Conservation (phyloP, 1,284 basidiomycete species). For the Chiua sp. region DNA sequence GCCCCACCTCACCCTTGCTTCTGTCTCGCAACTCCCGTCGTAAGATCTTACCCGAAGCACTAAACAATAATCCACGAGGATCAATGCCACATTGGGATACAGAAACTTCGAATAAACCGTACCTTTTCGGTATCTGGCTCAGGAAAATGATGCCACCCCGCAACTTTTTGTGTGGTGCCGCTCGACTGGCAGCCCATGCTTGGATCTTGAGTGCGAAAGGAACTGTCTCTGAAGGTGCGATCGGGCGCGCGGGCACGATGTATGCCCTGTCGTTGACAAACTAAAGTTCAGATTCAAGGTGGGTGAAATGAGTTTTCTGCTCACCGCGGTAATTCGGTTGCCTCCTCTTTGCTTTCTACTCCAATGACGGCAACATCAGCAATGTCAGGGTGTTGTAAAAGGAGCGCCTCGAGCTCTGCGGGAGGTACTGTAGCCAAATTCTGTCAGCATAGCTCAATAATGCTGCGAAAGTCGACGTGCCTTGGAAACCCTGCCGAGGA, state of each 20-base stretch:
- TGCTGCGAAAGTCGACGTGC: slow-evolving; percentile 40
- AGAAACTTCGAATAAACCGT: neutral
- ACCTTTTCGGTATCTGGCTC: slow-evolving; percentile 73
- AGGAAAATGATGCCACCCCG: slow-evolving; percentile 68
- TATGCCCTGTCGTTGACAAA: slow-evolving; percentile 59
- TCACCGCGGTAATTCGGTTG: slow-evolving; percentile 79
- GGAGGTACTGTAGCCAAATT: slow-evolving; percentile 64
- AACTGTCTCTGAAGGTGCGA: slow-evolving; percentile 38
- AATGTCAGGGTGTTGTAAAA: slow-evolving; percentile 74
- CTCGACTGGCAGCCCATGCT: slow-evolving; percentile 65
- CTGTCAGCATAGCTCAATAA: neutral
- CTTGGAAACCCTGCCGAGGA: slow-evolving; percentile 61
- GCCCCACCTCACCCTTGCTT: slow-evolving; percentile 53
- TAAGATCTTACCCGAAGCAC: slow-evolving; percentile 76
- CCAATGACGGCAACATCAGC: slow-evolving; percentile 80
- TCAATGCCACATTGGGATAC: neutral
- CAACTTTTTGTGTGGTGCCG: slow-evolving; percentile 69
- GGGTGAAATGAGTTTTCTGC: neutral
- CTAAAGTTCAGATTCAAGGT: neutral
- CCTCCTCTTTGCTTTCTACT: slow-evolving; percentile 61
- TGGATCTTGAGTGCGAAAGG: slow-evolving; percentile 56
- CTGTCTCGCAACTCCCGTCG: slow-evolving; percentile 64
- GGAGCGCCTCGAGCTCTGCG: slow-evolving; percentile 79
- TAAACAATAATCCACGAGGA: slow-evolving; percentile 26
- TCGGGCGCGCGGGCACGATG: slow-evolving; percentile 48